Base-by-base conservation (phyloP, 306 rosid species). In the Acacia crassicarpa region DNA sequence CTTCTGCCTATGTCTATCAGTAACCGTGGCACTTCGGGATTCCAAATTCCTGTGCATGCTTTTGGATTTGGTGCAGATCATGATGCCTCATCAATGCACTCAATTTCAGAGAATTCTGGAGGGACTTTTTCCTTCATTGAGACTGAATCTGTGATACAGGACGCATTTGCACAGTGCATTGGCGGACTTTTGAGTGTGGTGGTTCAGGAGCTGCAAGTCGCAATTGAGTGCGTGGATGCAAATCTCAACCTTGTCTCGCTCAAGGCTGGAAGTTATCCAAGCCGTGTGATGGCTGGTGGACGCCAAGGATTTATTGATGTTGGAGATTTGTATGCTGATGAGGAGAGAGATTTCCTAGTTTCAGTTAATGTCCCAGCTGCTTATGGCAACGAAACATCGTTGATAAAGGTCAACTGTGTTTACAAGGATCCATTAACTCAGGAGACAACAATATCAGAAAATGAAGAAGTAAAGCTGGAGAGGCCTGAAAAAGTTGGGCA, bases 81-180 rank as follows among this genome's bases (percentile, higher is more conserved):
- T 5, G 99, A 95, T 84, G 94, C 99, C 48, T 93, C 91, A 40
- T 90, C 89, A 23, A 95, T 95, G 99, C 99, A 95, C 85, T 87
- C 99, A 9, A 92, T 95, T 81, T 95, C 99, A 4, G 98, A 95
- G 89, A 89, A 63, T 72, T 95, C 99, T 56, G 99, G 99, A 8
- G 99, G 99, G 75, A 93, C 99, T 9, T 95, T 95, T 88, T 95
- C 99, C 41, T 95, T 95, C 87, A 95, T 95, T 2, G 99, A 95
- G 89, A 92, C 94, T 9, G 99, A 95, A 82, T 91, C 94, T 35
- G 96, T 89, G 68, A 87, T 95, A 72, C 99, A 95, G 84, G 99
- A 95, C 76, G 99, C 99, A 8, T 95, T 95, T 88, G 99, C 99
- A 19, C 99, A 93, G 80, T 95, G 99, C 89, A 95, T 95, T 25